Evolutionary conservation across 176 grass and related monocot species (phyloP).

Genomic region (Aechmea fasciata): DNA sequence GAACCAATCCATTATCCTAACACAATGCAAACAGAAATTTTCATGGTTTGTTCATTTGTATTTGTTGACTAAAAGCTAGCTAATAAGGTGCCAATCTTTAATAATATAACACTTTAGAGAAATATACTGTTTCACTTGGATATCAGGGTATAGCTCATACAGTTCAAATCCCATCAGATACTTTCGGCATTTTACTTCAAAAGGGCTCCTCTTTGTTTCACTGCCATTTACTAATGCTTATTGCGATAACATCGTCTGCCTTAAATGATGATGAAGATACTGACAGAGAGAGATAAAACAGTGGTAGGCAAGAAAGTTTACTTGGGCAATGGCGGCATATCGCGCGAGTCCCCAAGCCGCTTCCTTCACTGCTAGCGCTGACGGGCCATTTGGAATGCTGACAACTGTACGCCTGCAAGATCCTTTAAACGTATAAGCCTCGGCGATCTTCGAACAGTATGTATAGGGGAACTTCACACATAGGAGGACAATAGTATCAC

Average conservation of each 20-base stretch:
- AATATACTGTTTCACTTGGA: too few species aligned
- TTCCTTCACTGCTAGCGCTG: slow-evolving; percentile 91
- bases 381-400: slow-evolving; percentile 92
- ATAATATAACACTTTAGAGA: too few species aligned
- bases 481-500: slow-evolving; percentile 31
- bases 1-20: slow-evolving; percentile 94
- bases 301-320: slow-evolving; percentile 11
- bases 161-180: too few species aligned
- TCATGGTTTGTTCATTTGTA: too few species aligned
- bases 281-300: neutral
- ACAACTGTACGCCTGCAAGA: slow-evolving; percentile 80
- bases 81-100: too few species aligned
- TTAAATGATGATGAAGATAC: too few species aligned
- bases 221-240: too few species aligned
- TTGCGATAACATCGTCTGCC: too few species aligned
- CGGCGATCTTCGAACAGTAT: neutral
- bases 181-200: too few species aligned
- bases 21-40: neutral
- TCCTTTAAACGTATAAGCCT: slow-evolving; percentile 16
- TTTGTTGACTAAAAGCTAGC: too few species aligned
- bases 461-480: neutral
- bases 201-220: too few species aligned
- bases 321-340: slow-evolving; percentile 92
- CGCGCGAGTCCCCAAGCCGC: slow-evolving; percentile 96
- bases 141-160: too few species aligned